Conservation (phyloP, 306 rosid species). For the Lithocarpus polystachyus region DNA sequence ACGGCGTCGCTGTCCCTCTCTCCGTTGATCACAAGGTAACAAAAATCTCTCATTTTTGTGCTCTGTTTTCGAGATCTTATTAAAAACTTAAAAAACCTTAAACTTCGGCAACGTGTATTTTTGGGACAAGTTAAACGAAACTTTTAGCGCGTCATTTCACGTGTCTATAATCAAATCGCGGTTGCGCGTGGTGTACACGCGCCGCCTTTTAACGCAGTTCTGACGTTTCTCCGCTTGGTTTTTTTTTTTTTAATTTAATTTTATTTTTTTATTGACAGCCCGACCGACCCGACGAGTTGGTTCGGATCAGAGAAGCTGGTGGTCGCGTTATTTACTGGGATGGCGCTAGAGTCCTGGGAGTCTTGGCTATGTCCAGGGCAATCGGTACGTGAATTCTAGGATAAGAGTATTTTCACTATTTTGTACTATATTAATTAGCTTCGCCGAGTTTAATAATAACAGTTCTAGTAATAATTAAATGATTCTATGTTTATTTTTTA, state of each 20-base stretch:
- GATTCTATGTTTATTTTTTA: not conserved
- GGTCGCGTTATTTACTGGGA: constrained; percentile 95
- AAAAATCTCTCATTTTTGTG: not conserved
- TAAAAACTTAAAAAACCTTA: not conserved
- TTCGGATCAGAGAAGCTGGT: constrained; percentile 68
- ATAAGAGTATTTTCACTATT: not conserved
- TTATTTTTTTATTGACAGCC: constrained; percentile 57
- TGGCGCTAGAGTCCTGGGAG: constrained; percentile 84
- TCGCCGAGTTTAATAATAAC: too few species aligned
- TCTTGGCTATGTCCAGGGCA: constrained; percentile 87
- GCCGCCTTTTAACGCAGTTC: not conserved
- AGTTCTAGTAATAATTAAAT: too few species aligned
- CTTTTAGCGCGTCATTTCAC: not conserved
- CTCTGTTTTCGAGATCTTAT: not conserved
- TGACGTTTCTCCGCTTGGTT: not conserved
- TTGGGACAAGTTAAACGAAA: not conserved
- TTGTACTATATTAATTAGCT: too few species aligned
- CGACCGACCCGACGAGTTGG: constrained; percentile 82
- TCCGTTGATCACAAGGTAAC: constrained; percentile 85
- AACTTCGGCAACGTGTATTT: not conserved
- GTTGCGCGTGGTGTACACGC: not conserved
- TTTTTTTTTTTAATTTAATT: too few species aligned
- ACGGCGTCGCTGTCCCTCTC: constrained; percentile 61
- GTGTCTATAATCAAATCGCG: not conserved
- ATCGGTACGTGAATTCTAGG: constrained; percentile 59